These are phyloP conservation scores for Rhizophagus prolifer DNA, from an alignment of 192 early-diverging fungal genomes.

Conservation along the genomic window DNA sequence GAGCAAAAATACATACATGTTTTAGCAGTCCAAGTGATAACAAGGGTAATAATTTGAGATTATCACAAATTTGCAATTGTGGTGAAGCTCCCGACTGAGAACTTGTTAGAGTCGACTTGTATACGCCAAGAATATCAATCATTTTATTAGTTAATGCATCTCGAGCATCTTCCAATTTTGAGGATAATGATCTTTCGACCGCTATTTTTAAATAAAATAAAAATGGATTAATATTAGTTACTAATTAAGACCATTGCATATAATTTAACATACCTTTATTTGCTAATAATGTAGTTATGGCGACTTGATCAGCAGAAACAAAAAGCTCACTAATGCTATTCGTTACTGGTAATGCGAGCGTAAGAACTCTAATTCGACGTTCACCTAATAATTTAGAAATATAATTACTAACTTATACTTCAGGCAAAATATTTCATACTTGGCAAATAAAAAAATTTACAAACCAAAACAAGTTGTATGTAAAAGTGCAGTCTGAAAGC, in stretches of 20 bases:
- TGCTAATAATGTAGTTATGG: constrained; percentile 76
- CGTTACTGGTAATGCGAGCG: constrained; percentile 84
- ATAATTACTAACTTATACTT: neutral
- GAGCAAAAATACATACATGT: constrained; percentile 56
- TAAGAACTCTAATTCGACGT: constrained; percentile 91
- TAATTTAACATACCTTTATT: constrained; percentile 67
- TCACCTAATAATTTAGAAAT: constrained; percentile 55
- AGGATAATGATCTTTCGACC: constrained; percentile 80
- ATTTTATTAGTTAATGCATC: constrained; percentile 87
- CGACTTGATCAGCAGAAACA: constrained; percentile 78
- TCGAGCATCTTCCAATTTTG: constrained; percentile 90
- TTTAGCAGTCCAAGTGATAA: constrained; percentile 82
- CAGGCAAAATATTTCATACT: neutral
- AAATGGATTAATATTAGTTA: neutral
- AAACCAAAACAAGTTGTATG: constrained; percentile 81
- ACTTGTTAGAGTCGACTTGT: constrained; percentile 78
- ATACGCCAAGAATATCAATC: constrained; percentile 85
- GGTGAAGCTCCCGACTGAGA: constrained; percentile 69
- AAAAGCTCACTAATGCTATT: constrained; percentile 79
- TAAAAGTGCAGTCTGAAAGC: constrained; percentile 93
- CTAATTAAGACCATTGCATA: neutral
- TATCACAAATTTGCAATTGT: constrained; percentile 81
- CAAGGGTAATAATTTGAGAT: constrained; percentile 83
- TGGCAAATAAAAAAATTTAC: constrained; percentile 5
- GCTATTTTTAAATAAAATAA: constrained; percentile 45